Percentiles rank a stretch among this genome's conserved stretches.
phyloP scores from a whole-genome alignment of 441 rosid species.

The Rhodomyrtus psidioides region DNA sequence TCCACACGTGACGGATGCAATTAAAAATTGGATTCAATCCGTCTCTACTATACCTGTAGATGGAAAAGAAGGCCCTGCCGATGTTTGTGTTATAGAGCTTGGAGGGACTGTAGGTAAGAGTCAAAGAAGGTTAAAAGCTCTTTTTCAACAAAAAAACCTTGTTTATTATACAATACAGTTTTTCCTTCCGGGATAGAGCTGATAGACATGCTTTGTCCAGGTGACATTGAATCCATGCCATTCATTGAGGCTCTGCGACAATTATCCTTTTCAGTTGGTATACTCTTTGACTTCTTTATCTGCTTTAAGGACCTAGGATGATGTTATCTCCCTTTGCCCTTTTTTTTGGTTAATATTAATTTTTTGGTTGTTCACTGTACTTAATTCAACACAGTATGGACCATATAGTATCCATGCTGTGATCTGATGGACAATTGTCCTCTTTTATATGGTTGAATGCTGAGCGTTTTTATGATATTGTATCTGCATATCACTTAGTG shows the following conservation, averaged over 20 bases:
- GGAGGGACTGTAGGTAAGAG: constrained; percentile 72
- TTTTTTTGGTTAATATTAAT: not conserved
- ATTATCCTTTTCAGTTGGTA: constrained; percentile 68
- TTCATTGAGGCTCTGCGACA: constrained; percentile 75
- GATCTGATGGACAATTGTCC: not conserved
- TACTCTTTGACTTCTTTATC: constrained; percentile 13
- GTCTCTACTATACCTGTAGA: constrained; percentile 65
- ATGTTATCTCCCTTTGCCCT: not conserved
- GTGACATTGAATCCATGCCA: constrained; percentile 70
- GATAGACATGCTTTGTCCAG: constrained; percentile 10
- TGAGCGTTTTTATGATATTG: not conserved
- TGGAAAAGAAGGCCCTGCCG: constrained; percentile 55
- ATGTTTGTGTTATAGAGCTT: constrained; percentile 74
- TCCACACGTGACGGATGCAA: constrained; percentile 70
- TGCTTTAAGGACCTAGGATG: not conserved
- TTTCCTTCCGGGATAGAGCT: not conserved
- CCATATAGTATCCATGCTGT: not conserved
- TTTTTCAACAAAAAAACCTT: not conserved
- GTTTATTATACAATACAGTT: not conserved
- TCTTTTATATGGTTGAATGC: not conserved
- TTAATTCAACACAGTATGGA: not conserved
- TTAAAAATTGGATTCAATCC: constrained; percentile 53
- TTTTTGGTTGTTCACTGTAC: not conserved
- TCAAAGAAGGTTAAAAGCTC: not conserved
- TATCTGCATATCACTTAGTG: not conserved